phyloP scores from a whole-genome alignment of 2,329 filamentous ascomycete genomes.

The Sphaerulina populicola region DNA sequence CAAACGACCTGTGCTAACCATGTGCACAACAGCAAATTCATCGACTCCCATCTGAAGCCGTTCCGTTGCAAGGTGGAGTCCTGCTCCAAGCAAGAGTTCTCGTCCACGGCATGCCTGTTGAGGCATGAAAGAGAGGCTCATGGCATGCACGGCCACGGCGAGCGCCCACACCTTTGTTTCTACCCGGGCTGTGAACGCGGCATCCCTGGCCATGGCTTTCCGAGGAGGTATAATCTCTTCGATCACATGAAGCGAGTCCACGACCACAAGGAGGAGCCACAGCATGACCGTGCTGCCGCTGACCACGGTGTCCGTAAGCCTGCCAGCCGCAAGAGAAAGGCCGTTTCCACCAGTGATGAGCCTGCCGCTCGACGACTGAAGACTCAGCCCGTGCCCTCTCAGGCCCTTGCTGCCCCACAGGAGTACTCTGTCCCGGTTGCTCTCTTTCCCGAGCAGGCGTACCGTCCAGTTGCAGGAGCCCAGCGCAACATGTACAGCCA shows the following conservation, averaged over 20 bases:
- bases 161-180: conserved; percentile 83
- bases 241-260: conserved; percentile 98
- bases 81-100: conserved; percentile 82
- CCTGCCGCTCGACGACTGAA: conserved; percentile 18
- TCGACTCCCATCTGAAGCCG: conserved; percentile 93
- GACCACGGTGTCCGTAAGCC: conserved; percentile 17
- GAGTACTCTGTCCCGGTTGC: conserved; percentile 6
- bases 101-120: conserved; percentile 87
- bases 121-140: conserved; percentile 94
- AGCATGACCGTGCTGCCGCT: conserved; percentile 4
- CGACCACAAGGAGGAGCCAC: conserved; percentile 41
- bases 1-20: conserved; percentile 16
- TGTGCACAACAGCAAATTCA: conserved; percentile 65
- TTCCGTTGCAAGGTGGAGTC: conserved; percentile 84
- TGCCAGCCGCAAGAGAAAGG: conserved; percentile 27
- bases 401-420: conserved; percentile 7
- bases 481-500: conserved; percentile 12
- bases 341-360: conserved; percentile 17
- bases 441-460: conserved; percentile 4
- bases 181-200: conserved; percentile 83
- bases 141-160: conserved; percentile 87
- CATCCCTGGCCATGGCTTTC: conserved; percentile 76
- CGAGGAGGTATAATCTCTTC: conserved; percentile 87
- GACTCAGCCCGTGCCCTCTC: conserved; percentile 4
- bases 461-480: not conserved